Percentiles rank a stretch among this genome's conserved stretches.
These are phyloP conservation scores for Ustilago tritici DNA, from an alignment of 1,284 basidiomycete species.

Conservation along the genomic window DNA sequence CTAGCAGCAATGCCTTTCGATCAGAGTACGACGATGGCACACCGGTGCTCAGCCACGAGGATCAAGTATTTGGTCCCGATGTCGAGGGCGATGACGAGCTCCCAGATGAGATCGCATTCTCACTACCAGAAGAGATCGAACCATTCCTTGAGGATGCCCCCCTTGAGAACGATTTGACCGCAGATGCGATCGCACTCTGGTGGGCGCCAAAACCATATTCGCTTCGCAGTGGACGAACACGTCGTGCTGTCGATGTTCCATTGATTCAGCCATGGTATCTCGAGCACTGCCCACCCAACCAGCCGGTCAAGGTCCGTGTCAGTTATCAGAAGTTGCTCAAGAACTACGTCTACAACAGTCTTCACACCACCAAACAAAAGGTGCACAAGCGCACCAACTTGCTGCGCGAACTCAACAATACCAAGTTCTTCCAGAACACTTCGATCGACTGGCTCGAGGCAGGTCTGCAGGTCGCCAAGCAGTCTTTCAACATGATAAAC, in stretches of 20 bases:
- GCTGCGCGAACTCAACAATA: constrained; percentile 94
- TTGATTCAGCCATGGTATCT: constrained; percentile 94
- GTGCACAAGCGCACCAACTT: constrained; percentile 98
- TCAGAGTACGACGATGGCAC: constrained; percentile 61
- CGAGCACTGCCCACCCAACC: constrained; percentile 95
- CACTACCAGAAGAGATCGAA: constrained; percentile 82
- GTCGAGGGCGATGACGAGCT: constrained; percentile 75
- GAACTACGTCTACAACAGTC: constrained; percentile 92
- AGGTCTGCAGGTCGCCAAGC: constrained; percentile 95
- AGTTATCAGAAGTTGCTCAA: constrained; percentile 99
- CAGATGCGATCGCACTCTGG: constrained; percentile 97
- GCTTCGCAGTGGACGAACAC: constrained; percentile 89
- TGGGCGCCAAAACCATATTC: constrained; percentile 98
- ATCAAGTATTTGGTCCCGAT: constrained; percentile 85
- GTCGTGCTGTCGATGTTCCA: constrained; percentile 93
- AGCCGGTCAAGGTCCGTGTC: constrained; percentile 97
- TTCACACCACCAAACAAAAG: constrained; percentile 89
- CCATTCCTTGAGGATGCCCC: constrained; percentile 87
- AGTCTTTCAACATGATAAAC: constrained; percentile 99
- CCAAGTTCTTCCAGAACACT: constrained; percentile 99
- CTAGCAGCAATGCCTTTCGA: constrained; percentile 56
- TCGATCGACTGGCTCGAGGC: constrained; percentile 99
- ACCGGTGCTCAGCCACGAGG: constrained; percentile 82
- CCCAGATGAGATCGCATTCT: constrained; percentile 81
- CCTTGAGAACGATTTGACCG: constrained; percentile 89